phyloP scores from a whole-genome alignment of 106 monocot species.

The Acanthochlamys bracteata region DNA sequence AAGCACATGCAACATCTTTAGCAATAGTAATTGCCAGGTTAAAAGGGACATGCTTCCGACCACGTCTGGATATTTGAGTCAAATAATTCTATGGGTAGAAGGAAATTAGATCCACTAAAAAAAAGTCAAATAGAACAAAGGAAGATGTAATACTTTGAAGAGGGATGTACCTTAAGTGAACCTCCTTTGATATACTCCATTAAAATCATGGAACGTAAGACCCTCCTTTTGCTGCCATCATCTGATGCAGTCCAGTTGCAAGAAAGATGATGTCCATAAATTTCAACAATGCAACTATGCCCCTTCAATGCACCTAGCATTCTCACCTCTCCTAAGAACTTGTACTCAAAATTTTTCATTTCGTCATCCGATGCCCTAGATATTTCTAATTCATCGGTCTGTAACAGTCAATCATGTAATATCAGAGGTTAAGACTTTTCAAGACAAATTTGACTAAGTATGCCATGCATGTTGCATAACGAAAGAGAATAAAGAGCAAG shows the following conservation, averaged over 20 bases:
- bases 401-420: constrained; percentile 9
- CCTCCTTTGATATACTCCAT: constrained; percentile 94
- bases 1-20: constrained; percentile 70
- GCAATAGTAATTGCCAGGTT: constrained; percentile 64
- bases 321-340: constrained; percentile 77
- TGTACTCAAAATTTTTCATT: constrained; percentile 61
- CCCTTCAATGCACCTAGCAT: constrained; percentile 77
- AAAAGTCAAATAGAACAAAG: not conserved
- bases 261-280: constrained; percentile 91
- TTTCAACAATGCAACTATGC: constrained; percentile 76
- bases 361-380: constrained; percentile 43
- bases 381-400: constrained; percentile 55
- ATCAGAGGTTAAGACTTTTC: no score
- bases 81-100: constrained; percentile 85
- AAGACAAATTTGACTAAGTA: no score
- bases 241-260: constrained; percentile 50
- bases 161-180: constrained; percentile 60
- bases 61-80: constrained; percentile 34
- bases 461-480: no score
- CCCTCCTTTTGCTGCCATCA: constrained; percentile 36
- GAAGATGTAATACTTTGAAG: not conserved
- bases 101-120: constrained; percentile 13
- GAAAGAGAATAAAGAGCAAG: no score
- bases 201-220: constrained; percentile 63
- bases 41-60: constrained; percentile 62